These are phyloP conservation scores for Torulaspora quercuum DNA, from an alignment of 805 yeast species.

Conservation along the genomic window DNA sequence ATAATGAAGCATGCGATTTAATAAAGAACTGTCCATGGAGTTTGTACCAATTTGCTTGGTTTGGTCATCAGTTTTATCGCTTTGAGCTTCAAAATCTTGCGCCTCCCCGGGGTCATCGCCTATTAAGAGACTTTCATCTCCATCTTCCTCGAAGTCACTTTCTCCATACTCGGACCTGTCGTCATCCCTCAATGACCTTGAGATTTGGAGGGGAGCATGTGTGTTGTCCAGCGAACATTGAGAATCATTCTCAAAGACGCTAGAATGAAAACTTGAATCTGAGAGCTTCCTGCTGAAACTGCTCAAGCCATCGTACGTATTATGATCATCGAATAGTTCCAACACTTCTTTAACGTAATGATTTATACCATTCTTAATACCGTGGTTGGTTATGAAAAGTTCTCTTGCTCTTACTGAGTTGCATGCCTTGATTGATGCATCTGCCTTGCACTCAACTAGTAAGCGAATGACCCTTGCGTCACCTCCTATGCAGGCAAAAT, in stretches of 20 bases:
- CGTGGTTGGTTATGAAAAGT: slow-evolving; percentile 35
- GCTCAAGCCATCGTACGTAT: slow-evolving; percentile 13
- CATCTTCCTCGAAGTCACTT: slow-evolving; percentile 31
- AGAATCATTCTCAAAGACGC: slow-evolving; percentile 30
- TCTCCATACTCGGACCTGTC: slow-evolving; percentile 32
- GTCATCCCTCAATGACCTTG: slow-evolving; percentile 16
- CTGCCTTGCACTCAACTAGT: slow-evolving; percentile 63
- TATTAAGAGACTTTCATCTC: slow-evolving; percentile 23
- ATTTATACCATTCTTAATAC: slow-evolving; percentile 31
- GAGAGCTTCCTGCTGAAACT: slow-evolving; percentile 23
- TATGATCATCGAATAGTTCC: slow-evolving; percentile 29
- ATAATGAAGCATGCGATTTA: slow-evolving; percentile 40
- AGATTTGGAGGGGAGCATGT: slow-evolving; percentile 29
- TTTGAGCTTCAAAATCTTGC: slow-evolving; percentile 3
- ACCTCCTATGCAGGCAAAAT: slow-evolving; percentile 78
- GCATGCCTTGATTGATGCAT: slow-evolving; percentile 47
- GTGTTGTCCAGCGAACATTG: slow-evolving; percentile 35
- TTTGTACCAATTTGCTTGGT: slow-evolving; percentile 9
- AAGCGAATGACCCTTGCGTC: slow-evolving; percentile 61
- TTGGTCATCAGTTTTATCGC: not conserved
- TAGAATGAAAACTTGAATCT: slow-evolving; percentile 29
- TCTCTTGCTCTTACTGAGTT: slow-evolving; percentile 45
- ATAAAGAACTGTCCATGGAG: slow-evolving; percentile 29
- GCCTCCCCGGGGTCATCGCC: slow-evolving; percentile 23
- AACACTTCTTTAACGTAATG: slow-evolving; percentile 37